Conservation (phyloP, 2,329 filamentous ascomycete species). For the Graphilbum fragrans region DNA sequence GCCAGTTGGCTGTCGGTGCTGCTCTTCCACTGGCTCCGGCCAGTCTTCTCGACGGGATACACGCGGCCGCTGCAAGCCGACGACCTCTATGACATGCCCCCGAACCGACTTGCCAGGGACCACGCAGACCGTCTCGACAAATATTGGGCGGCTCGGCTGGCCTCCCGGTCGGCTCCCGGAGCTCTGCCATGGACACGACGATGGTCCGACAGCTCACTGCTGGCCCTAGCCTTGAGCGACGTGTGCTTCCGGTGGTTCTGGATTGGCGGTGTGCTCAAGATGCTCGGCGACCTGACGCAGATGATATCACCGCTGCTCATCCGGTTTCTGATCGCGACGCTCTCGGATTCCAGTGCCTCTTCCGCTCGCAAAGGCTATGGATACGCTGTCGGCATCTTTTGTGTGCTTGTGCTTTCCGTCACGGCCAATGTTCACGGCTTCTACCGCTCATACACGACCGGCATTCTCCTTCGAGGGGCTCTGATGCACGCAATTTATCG, state of each 20-base stretch:
- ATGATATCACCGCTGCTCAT: slow-evolving; percentile 15
- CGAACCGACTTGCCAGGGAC: slow-evolving; percentile 6
- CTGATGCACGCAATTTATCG: slow-evolving; percentile 10
- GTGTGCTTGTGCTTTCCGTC: slow-evolving; percentile 14
- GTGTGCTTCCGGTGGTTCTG: slow-evolving; percentile 19
- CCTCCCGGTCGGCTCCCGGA: slow-evolving; percentile 1
- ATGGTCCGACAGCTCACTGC: slow-evolving; percentile 13
- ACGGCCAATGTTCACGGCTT: slow-evolving; percentile 16
- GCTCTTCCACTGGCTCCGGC: slow-evolving; percentile 14
- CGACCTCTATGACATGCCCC: slow-evolving; percentile 11
- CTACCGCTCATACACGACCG: slow-evolving; percentile 11
- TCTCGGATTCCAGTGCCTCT: slow-evolving; percentile 12
- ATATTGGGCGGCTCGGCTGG: slow-evolving; percentile 10
- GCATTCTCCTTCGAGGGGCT: slow-evolving; percentile 2
- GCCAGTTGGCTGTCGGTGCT: slow-evolving; percentile 12
- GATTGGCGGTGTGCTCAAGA: slow-evolving; percentile 16
- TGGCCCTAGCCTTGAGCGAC: slow-evolving; percentile 17
- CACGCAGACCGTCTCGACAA: slow-evolving; percentile 13
- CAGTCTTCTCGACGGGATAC: slow-evolving; percentile 12
- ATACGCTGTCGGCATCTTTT: slow-evolving; percentile 14
- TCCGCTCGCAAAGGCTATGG: slow-evolving; percentile 13
- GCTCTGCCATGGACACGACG: slow-evolving; percentile 13
- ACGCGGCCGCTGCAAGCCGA: slow-evolving; percentile 12
- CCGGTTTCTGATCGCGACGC: slow-evolving; percentile 12
- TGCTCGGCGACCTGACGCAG: slow-evolving; percentile 14